Conservation (phyloP, 75 land plant species). For the Larix kaempferi region DNA sequence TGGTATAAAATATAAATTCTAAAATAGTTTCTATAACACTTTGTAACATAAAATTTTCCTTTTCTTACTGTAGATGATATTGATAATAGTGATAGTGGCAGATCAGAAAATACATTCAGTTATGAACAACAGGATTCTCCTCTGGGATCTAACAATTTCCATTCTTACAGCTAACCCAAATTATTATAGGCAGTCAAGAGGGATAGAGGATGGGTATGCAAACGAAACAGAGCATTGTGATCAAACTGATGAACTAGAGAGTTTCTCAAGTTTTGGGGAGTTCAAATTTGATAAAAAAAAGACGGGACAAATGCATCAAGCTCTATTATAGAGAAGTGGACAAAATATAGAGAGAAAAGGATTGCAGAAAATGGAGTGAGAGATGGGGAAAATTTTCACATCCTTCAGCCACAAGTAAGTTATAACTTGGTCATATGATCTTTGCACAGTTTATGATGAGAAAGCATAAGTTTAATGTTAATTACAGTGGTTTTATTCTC, state of each 20-base stretch:
- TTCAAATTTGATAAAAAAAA: constrained; percentile 3
- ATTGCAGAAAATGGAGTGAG: constrained; percentile 1
- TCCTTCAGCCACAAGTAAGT: constrained; percentile 5
- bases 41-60: too few species aligned
- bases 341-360: constrained; percentile 6
- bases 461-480: too few species aligned
- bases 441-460: background rate
- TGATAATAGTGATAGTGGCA: too few species aligned
- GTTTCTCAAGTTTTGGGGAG: background rate
- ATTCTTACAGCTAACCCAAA: constrained; percentile 4
- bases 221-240: background rate
- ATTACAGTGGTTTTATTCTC: too few species aligned
- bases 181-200: background rate
- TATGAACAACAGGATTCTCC: background rate
- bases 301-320: constrained; percentile 1
- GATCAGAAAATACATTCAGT: background rate
- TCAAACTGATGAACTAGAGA: background rate
- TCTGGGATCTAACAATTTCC: background rate
- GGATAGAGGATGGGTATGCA: background rate
- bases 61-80: too few species aligned
- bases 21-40: too few species aligned
- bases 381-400: background rate
- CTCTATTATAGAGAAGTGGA: constrained; percentile 13
- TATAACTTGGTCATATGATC: background rate
- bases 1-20: too few species aligned